These are phyloP conservation scores for Drechslerella coelobrocha DNA, from an alignment of 2,329 filamentous ascomycete genomes.

Conservation along the genomic window DNA sequence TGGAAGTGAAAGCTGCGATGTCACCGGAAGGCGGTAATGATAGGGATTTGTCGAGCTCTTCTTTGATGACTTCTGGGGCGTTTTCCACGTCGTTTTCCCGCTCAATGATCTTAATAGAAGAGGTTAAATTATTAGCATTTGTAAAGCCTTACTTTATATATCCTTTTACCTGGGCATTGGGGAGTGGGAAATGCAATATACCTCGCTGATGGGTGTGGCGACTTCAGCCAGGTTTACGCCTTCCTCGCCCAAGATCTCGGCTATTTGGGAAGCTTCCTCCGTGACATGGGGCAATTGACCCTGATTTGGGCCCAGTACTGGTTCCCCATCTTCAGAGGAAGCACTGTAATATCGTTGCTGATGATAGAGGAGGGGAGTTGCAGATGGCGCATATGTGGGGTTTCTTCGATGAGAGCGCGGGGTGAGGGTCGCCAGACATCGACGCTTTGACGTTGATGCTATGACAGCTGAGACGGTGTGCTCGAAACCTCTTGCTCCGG, in stretches of 20 bases:
- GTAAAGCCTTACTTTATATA: too few species aligned
- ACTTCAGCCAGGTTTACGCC: slow-evolving; percentile 39
- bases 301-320: slow-evolving; percentile 12
- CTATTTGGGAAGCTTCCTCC: slow-evolving; percentile 28
- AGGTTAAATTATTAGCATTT: slow-evolving; percentile 7
- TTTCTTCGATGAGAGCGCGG: slow-evolving; percentile 21
- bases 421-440: slow-evolving; percentile 31
- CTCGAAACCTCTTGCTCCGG: slow-evolving; percentile 19
- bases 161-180: too few species aligned
- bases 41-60: slow-evolving; percentile 60
- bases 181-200: too few species aligned
- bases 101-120: slow-evolving; percentile 65
- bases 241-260: slow-evolving; percentile 45
- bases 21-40: slow-evolving; percentile 40
- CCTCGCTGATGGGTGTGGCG: slow-evolving; percentile 43
- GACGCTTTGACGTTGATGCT: slow-evolving; percentile 18
- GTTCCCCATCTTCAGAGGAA: slow-evolving; percentile 7
- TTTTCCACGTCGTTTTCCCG: slow-evolving; percentile 70
- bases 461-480: slow-evolving; percentile 10
- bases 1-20: slow-evolving; percentile 54
- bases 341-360: slow-evolving; percentile 29
- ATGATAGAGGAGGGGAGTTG: slow-evolving; percentile 7
- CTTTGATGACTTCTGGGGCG: slow-evolving; percentile 71
- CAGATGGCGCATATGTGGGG: slow-evolving; percentile 8
- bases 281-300: slow-evolving; percentile 26